Conservation (phyloP, 345 rosid genomes). For the Syzygium jambos region DNA sequence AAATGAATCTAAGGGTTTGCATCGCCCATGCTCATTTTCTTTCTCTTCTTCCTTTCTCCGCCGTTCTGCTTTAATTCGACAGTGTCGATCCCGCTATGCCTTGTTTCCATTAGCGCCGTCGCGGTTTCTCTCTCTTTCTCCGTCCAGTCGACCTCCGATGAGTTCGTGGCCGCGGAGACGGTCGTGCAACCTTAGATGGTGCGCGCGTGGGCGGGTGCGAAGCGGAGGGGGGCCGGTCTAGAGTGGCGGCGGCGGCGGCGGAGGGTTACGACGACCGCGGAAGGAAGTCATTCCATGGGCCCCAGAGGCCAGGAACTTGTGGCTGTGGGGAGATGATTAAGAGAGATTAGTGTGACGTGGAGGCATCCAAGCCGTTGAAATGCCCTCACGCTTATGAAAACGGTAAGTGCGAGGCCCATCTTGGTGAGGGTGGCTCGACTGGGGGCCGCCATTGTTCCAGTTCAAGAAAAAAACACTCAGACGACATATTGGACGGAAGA, state of each 20-base stretch:
- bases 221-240: not conserved
- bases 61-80: not conserved
- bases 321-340: not conserved
- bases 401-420: not conserved
- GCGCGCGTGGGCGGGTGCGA: no score
- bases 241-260: not conserved
- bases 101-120: not conserved
- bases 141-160: not conserved
- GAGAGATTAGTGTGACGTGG: not conserved
- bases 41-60: not conserved
- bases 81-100: not conserved
- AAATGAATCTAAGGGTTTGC: not conserved
- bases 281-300: not conserved
- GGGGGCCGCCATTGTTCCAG: not conserved
- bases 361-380: not conserved
- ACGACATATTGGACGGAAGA: not conserved
- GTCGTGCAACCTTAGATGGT: not conserved
- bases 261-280: not conserved
- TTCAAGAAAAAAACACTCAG: not conserved
- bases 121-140: not conserved
- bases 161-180: not conserved
- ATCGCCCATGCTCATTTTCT: not conserved
- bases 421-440: not conserved
- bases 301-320: not conserved
- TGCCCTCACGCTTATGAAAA: not conserved